phyloP scores from a whole-genome alignment of 2,329 filamentous ascomycete genomes.

The Fusarium multiceps region DNA sequence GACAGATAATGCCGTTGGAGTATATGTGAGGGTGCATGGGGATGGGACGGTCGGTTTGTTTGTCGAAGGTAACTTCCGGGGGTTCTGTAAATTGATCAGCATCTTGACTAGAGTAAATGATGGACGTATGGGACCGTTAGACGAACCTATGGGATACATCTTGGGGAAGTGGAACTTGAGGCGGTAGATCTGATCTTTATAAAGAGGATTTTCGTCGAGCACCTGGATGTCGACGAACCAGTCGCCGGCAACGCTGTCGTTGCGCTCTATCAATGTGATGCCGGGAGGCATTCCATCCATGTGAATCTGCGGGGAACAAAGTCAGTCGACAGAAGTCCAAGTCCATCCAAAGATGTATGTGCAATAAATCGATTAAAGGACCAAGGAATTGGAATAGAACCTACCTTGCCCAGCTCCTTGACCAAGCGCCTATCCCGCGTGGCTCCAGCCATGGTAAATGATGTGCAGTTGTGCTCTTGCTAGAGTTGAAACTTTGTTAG shows the following conservation, averaged over 20 bases:
- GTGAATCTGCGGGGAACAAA: conserved; percentile 58
- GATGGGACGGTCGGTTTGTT: conserved; percentile 73
- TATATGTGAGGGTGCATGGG: conserved; percentile 98
- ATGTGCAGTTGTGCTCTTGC: conserved; percentile 8
- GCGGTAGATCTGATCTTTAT: conserved; percentile 81
- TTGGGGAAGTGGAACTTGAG: conserved; percentile 87
- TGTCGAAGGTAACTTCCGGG: conserved; percentile 91
- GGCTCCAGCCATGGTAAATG: conserved; percentile 53
- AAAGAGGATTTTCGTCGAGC: conserved; percentile 90
- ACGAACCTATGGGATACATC: conserved; percentile 88
- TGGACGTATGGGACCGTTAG: not conserved
- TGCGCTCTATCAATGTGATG: conserved; percentile 82
- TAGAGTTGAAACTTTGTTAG: not conserved
- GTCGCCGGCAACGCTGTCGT: conserved; percentile 77
- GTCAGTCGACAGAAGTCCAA: conserved; percentile 29
- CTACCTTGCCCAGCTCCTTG: conserved; percentile 70
- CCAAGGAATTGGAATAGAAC: conserved; percentile 7
- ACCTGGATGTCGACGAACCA: conserved; percentile 95
- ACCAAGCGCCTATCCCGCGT: conserved; percentile 67
- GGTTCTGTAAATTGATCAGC: conserved; percentile 70
- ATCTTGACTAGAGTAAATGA: not conserved
- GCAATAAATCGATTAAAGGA: not conserved
- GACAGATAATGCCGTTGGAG: conserved; percentile 97
- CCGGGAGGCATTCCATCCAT: conserved; percentile 69
- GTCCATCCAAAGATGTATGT: not conserved